Base-by-base conservation (phyloP, 1,284 basidiomycete genomes). In the Ceratobasidium sp. region DNA sequence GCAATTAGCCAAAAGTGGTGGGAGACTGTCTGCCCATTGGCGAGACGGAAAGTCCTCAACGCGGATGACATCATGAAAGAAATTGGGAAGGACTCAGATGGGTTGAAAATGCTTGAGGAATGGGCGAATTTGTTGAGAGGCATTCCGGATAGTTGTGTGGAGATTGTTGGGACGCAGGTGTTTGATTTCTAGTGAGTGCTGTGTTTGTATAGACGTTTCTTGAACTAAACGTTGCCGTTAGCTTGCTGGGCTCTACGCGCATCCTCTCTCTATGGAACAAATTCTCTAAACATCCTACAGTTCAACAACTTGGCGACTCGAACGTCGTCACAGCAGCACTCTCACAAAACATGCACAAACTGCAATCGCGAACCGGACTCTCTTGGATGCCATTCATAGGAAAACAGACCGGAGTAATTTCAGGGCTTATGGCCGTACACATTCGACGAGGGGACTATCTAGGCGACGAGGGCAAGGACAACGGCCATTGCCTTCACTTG, bases 211-310 rank as follows among this genome's bases (percentile, higher is more conserved):
- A 28, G 13, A n/a, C n/a, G n/a, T n/a, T n/a, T n/a, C n/a, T n/a
- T 35, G 7, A 35, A 18, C 61, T 57, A 21, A 46, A 7, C 7
- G 21, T 13, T 16, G 30, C 16, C 14, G 11, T 26, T 26, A 77
- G 73, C 35, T 61, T 85, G 3, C 82, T 86, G 57, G 85, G 86
- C 50, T 81, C 82, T 9, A 30, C 76, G 4, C 80, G 83, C 14
- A 78, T 87, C 14, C 81, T 86, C 7, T 81, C 83, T 21, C 76
- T 85, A 0, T 85, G 84, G 81, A 82, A 83, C 0, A 76, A 79
- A 1, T 78, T 88, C 7, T 80, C 82, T 14, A 75, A 77, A 35
- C 87, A 87, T 0, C 85, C 86, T 0, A 78, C 86, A 14, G 77
- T 87, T 13, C 81, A 77, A n/a, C 73, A 83, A 46, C 86, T 85